phyloP scores from a whole-genome alignment of 2,329 filamentous ascomycete species.

The Nothophaeocryptopus gaeumannii region DNA sequence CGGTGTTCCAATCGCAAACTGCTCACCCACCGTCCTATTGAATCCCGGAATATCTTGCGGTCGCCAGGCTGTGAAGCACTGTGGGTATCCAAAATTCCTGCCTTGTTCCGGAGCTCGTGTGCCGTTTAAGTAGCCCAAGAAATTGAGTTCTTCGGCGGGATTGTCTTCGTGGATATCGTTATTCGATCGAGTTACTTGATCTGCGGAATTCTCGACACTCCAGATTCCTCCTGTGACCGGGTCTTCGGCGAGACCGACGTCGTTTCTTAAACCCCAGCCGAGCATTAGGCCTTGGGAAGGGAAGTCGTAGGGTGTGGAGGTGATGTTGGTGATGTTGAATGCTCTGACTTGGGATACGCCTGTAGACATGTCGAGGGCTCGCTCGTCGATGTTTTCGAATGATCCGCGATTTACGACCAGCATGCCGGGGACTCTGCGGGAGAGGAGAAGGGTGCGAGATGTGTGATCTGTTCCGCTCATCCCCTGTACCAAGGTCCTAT shows the following conservation, averaged over 20 bases:
- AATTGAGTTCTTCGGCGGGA: constrained; percentile 72
- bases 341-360: constrained; percentile 68
- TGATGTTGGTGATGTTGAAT: constrained; percentile 53
- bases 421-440: constrained; percentile 52
- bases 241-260: constrained; percentile 68
- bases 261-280: constrained; percentile 70
- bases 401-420: constrained; percentile 66
- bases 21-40: constrained; percentile 44
- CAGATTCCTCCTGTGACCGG: constrained; percentile 50
- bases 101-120: constrained; percentile 43
- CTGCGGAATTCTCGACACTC: constrained; percentile 68
- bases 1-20: constrained; percentile 47
- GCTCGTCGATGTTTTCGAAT: constrained; percentile 58
- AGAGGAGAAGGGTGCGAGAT: constrained; percentile 65
- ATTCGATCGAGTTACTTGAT: constrained; percentile 49
- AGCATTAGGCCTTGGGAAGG: constrained; percentile 51
- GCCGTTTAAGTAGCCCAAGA: constrained; percentile 61
- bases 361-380: constrained; percentile 50
- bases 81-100: constrained; percentile 67
- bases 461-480: constrained; percentile 62
- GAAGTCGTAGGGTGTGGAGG: constrained; percentile 46
- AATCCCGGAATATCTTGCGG: constrained; percentile 50
- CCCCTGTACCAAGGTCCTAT: constrained; percentile 56
- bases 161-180: constrained; percentile 55
- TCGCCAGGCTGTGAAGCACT: constrained; percentile 66